Base-by-base conservation (phyloP, 2,329 filamentous ascomycete species). In the Fusarium nelsonii region DNA sequence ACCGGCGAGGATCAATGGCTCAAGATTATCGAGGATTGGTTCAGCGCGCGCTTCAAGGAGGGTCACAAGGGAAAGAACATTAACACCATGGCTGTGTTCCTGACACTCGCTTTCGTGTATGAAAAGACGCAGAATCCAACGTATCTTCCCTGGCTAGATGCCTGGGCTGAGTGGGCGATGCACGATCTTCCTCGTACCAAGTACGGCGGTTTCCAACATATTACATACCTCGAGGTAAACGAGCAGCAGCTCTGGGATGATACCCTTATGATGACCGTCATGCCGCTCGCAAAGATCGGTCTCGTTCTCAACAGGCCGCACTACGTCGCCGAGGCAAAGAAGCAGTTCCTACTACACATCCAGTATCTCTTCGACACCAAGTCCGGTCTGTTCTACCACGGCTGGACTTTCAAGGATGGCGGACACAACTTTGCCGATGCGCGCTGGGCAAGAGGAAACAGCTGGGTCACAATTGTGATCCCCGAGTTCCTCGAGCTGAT, bases 181-280 rank as follows among this genome's bases (percentile, higher is more conserved):
- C 83, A 93, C 77, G 92, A 92, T 51, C 84, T 94, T 30, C 87
- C 88, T 14, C 85, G 91, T 40, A 94, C 92, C 1, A 87, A 86
- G 50, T 90, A 88, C 74, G 91, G 89, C 46, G 84, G 90, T 59
- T 91, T 93, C 83, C 91, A 93, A 78, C 91, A 92, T 78, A 87
- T 91, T 64, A 94, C 92, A 1, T 94, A 94, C 72, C 79, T 90
- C 33, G 85, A 88, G 4, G 84, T 87, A 68, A 93, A 95, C 78
- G 84, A 89, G 65, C 85, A 92, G 76, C 90, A 94, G 81, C 83
- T 94, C 23, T 95, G 92, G 92, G 92, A 94, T 71, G 92, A 95
- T 76, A 95, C 92, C 8, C 83, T 95, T 44, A 94, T 95, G 92
- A 95, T 95, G 92, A 94, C 91, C 1, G 92, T 93, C 8, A 81